Evolutionary conservation across 495 filamentous ascomycete species (phyloP), one percentile per base, ranked within the genome.

Genomic region (Lepidopterella palustris): DNA sequence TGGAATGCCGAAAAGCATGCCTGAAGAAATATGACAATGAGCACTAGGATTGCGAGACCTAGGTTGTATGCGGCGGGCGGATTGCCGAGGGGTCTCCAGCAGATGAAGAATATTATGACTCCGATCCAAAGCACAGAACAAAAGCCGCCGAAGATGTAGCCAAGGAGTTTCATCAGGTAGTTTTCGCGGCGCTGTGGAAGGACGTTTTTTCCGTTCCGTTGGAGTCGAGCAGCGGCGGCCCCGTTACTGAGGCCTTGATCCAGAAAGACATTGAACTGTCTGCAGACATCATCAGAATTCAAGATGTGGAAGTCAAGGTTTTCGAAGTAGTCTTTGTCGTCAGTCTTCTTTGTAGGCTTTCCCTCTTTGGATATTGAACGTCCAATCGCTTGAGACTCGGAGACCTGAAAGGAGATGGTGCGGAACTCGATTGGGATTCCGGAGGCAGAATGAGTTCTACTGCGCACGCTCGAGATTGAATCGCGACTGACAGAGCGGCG

Each of bases 341-440:
- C 53, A 3, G 13, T 18, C 45, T 71, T 73, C 40, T 71, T 65
- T 60, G 69, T 68, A 27, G 62, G 11, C 50, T 51, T 45, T 3
- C 53, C 31, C 4, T 66, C 45, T 18, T 42, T 55, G 5, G 23
- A 18, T 58, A 18, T 53, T 35, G 24, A 57, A 26, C 0, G 55
- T 52, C 24, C 71, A 61, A 29, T 72, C 65, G n/a, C 35, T 59
- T 76, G 68, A 4, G 76, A 73, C 48, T 77, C 73, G 9, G 76
- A 74, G 32, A 79, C 70, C 45, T 77, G 75, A 50, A 78, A 71
- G 8, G 75, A 77, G 25, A 80, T 65, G 5, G 74, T 75, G 18
- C 76, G 77, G 54, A 76, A 80, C 48, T 75, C 75, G 52, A 78
- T 77, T 1, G 72, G 76, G 21, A 79, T 53, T 6, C 67, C 71